Evolutionary conservation across 1,139 yeast genomes (phyloP), one percentile per base, ranked within the genome.

Genomic region (Debaryomyces coudertii): DNA sequence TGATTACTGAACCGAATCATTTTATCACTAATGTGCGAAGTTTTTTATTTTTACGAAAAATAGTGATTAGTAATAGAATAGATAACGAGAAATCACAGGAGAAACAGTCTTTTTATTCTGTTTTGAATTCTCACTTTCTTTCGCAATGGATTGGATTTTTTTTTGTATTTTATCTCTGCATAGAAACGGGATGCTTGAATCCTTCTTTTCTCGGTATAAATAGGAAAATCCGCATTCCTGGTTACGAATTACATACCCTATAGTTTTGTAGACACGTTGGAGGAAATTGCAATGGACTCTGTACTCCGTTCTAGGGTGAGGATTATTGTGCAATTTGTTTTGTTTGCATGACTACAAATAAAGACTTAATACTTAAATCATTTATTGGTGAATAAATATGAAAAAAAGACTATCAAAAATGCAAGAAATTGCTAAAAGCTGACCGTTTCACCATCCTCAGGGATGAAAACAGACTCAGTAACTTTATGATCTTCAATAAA

Each of bases 191-290:
- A n/a, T n/a, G n/a, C n/a, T n/a, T n/a, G n/a, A n/a, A n/a, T n/a
- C n/a, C n/a, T n/a, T n/a, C n/a, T 24, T 24, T 3, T 24, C 27
- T 8, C 27, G 27, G 27, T 24, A 24, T 24, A 24, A n/a, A 62
- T 66, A 11, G 46, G 15, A 35, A 35, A 15, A 20, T 33, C 27
- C 27, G 27, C 27, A 24, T 11, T 24, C 9, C 9, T 24, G 27
- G 27, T 24, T 24, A 11, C 11, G 27, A 24, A 24, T 24, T 24
- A 11, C 8, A 24, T 24, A 24, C 7, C 27, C 27, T 8, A 11
- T 24, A 8, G 27, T 24, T 24, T 11, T 24, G 27, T 8, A 24
- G 27, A 24, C 27, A 11, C 9, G 27, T 3, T 4, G 27, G 7
- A 8, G 14, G n/a, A 27, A 27, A 27, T 27, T 27, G 6, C 14